Evolutionary conservation across 257 asterid genomes (phyloP), one percentile per base, ranked within the genome.

Genomic region (Scutellaria barbata): DNA sequence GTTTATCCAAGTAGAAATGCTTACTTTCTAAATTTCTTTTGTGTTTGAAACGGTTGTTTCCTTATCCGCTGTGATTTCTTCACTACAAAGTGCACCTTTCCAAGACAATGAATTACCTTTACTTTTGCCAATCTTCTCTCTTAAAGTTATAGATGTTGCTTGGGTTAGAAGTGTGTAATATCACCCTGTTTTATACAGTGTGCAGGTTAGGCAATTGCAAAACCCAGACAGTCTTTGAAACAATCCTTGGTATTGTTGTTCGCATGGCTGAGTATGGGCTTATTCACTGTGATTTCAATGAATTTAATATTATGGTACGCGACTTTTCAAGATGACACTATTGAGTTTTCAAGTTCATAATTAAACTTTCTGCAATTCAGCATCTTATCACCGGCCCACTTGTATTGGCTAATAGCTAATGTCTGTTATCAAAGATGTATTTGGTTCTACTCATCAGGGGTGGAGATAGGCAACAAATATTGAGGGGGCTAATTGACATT

Each of bases 181-280:
- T 35, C 43, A 71, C 25, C 17, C 17, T 67, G 55, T 81, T 72
- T 64, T 54, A 8, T 77, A 40, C 76, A 94, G 99, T 76, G 97
- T 89, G 76, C 99, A 94, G 96, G 96, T 94, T 78, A 86, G 81
- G 86, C 81, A 91, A 80, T 76, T 94, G 82, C 88, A 73, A 80
- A 91, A 94, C 73, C 92, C 96, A 51, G 96, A 91, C 74, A 12
- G 85, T 91, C 55, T 91, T 91, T 77, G 96, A 94, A 74, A 87
- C 86, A 30, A 84, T 94, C 71, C 83, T 89, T 67, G 87, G 90
- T 79, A 88, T 88, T 70, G 87, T 94, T 63, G 84, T 86, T 84
- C 97, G 96, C 63, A 79, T 94, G 66, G 96, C 99, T 30, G 99
- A 94, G 86, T 95, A 94, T 52, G 99, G 99, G 37, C 96, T 94